Evolutionary conservation across 78 protist genomes (phyloP).

Genomic region (Carpediemonas membranifera): DNA sequence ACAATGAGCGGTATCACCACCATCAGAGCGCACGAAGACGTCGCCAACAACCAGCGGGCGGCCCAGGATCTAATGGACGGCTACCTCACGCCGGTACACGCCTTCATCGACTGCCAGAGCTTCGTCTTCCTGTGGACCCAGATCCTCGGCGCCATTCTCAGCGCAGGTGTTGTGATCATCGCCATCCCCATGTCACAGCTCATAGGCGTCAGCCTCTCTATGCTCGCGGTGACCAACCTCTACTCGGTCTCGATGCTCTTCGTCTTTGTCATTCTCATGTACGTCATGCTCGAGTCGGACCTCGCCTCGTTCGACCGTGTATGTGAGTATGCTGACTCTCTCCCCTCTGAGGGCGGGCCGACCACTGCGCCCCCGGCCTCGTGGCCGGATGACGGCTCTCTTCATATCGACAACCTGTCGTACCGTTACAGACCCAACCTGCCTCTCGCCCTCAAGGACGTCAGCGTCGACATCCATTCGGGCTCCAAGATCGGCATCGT

Average conservation of each 20-base stretch:
- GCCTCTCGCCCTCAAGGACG: conserved; percentile 38
- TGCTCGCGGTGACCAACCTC: conserved; percentile 43
- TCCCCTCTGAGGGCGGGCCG: neutral
- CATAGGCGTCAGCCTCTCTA: conserved; percentile 10
- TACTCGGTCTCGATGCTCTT: conserved; percentile 22
- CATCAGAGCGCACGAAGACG: conserved; percentile 44
- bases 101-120: too few relatives aligned
- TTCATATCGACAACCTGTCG: neutral
- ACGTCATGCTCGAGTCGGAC: conserved; percentile 46
- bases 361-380: neutral
- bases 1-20: conserved; percentile 26
- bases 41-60: too few relatives aligned
- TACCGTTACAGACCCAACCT: conserved; percentile 42
- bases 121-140: too few relatives aligned
- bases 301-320: conserved; percentile 46
- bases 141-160: too few relatives aligned
- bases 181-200: too few relatives aligned
- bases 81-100: too few relatives aligned
- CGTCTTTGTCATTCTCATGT: neutral
- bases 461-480: conserved; percentile 8
- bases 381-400: conserved; percentile 6
- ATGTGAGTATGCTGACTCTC: neutral
- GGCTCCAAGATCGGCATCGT: conserved; percentile 70
- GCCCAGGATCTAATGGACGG: too few relatives aligned
- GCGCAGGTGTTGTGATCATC: too few relatives aligned